Evolutionary conservation across 306 rosid species (phyloP).

Genomic region (Vicia sativa): DNA sequence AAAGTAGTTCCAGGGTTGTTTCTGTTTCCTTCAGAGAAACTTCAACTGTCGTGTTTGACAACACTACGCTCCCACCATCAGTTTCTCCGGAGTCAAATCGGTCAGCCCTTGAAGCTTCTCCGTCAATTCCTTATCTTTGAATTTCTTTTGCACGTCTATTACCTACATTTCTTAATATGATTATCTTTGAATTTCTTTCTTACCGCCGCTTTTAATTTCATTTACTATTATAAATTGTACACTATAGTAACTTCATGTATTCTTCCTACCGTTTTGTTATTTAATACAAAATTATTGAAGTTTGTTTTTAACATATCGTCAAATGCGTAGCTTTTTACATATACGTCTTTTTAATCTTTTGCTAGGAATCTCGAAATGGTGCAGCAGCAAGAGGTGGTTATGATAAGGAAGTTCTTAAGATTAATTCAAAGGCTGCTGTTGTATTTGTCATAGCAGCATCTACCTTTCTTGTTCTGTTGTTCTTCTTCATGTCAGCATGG

Average conservation of each 20-base stretch:
- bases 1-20: too few species aligned
- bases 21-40: too few species aligned
- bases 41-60: too few species aligned
- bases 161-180: constrained; percentile 2
- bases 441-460: constrained; percentile 83
- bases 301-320: constrained; percentile 25
- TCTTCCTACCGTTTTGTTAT: constrained; percentile 33
- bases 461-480: constrained; percentile 73
- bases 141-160: constrained; percentile 14
- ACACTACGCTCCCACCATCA: too few species aligned
- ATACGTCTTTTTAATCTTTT: constrained; percentile 10
- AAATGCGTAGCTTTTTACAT: constrained; percentile 16
- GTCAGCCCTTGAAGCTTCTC: too few species aligned
- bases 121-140: too few species aligned
- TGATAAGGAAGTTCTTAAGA: constrained; percentile 66
- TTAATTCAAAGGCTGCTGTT: constrained; percentile 74
- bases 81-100: too few species aligned
- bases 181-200: constrained; percentile 22
- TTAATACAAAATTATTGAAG: constrained; percentile 19
- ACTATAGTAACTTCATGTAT: not conserved
- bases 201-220: constrained; percentile 26
- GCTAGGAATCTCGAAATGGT: constrained; percentile 64
- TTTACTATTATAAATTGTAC: constrained; percentile 1
- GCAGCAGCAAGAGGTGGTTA: constrained; percentile 51
- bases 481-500: constrained; percentile 96